Percentiles rank a stretch among this genome's conserved stretches.
Conservation (phyloP, 2,329 filamentous ascomycete species). For the Blumeria hordei region DNA sequence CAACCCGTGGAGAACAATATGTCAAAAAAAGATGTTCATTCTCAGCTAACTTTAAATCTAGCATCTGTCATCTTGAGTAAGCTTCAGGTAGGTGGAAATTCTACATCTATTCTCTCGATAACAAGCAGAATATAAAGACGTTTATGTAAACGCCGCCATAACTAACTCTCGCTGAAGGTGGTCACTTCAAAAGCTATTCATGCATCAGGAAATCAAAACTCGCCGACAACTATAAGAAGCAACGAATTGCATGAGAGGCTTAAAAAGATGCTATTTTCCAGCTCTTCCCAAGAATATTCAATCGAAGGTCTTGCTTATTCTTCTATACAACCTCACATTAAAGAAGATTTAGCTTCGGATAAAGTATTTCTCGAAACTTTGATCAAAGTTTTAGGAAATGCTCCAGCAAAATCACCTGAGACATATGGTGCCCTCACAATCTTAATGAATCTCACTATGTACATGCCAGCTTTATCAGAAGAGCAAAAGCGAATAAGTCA, state of each 20-base stretch:
- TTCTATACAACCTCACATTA: conserved; percentile 63
- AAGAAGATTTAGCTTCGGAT: conserved; percentile 55
- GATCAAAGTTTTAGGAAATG: conserved; percentile 33
- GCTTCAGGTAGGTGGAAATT: conserved; percentile 28
- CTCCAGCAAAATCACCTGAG: conserved; percentile 39
- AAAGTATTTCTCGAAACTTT: conserved; percentile 42
- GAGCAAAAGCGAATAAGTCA: conserved; percentile 84
- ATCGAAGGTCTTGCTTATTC: conserved; percentile 85
- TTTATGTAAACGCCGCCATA: too few relatives aligned
- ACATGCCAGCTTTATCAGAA: conserved; percentile 53
- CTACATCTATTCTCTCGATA: not conserved
- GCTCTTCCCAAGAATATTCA: conserved; percentile 38
- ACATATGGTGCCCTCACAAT: conserved; percentile 76
- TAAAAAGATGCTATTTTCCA: conserved; percentile 38
- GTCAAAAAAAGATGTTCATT: conserved; percentile 21
- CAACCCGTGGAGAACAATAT: conserved; percentile 12
- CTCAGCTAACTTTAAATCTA: conserved; percentile 33
- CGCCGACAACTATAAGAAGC: conserved; percentile 25
- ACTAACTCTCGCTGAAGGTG: too few relatives aligned
- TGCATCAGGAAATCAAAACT: too few relatives aligned
- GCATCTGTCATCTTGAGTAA: conserved; percentile 60
- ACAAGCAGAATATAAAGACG: too few relatives aligned
- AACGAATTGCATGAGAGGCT: conserved; percentile 42
- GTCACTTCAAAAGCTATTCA: too few relatives aligned
- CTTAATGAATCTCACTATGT: conserved; percentile 62